Conservation (phyloP, 2,329 filamentous ascomycete species). For the Lasiodiplodia citricola region DNA sequence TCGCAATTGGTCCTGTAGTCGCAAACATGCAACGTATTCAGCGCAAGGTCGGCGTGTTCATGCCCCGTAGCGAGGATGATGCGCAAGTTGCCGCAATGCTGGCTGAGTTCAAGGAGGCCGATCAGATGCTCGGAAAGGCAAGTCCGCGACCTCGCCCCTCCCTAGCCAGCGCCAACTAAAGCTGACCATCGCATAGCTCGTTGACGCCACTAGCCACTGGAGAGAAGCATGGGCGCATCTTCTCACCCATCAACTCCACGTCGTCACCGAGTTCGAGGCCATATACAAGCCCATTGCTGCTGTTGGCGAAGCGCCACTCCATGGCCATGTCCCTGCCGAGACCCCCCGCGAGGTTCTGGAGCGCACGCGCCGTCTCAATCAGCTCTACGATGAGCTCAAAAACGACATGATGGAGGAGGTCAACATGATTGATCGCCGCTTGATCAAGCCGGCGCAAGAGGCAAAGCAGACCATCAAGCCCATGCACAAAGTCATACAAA, state of each 20-base stretch:
- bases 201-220: slow-evolving; percentile 77
- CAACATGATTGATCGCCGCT: slow-evolving; percentile 69
- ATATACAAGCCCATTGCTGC: slow-evolving; percentile 80
- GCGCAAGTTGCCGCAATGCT: slow-evolving; percentile 76
- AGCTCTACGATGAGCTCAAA: slow-evolving; percentile 73
- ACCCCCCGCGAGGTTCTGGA: slow-evolving; percentile 69
- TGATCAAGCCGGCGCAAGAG: slow-evolving; percentile 72
- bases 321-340: slow-evolving; percentile 59
- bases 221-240: slow-evolving; percentile 79
- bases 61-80: slow-evolving; percentile 74
- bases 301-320: slow-evolving; percentile 56
- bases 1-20: slow-evolving; percentile 9
- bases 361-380: slow-evolving; percentile 67
- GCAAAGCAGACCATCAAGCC: slow-evolving; percentile 72
- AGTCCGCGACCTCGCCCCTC: slow-evolving; percentile 25
- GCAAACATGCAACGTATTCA: slow-evolving; percentile 72
- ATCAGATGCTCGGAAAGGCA: slow-evolving; percentile 75
- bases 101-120: slow-evolving; percentile 80
- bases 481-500: slow-evolving; percentile 83
- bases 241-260: slow-evolving; percentile 69
- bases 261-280: slow-evolving; percentile 70
- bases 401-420: slow-evolving; percentile 75
- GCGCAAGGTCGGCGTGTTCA: slow-evolving; percentile 74
- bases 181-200: slow-evolving; percentile 59
- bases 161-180: slow-evolving; percentile 8